Evolutionary conservation across 768 basidiomycete genomes (phyloP).

Genomic region (Erythrobasidium yunnanense): DNA sequence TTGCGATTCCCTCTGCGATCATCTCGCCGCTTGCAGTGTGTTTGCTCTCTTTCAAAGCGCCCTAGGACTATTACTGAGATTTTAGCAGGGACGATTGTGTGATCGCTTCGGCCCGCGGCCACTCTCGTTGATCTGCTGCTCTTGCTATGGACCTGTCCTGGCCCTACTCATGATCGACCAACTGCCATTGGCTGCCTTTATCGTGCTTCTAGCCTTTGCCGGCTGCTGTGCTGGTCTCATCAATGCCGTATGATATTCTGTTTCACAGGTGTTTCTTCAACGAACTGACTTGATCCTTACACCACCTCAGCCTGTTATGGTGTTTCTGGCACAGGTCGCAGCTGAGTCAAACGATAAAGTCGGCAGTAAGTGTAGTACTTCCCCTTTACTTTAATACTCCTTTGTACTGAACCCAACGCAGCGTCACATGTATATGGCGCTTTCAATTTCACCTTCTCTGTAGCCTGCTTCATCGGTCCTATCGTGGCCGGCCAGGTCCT

Average conservation of each 20-base stretch:
- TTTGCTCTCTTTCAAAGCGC: not conserved
- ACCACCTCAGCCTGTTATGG: slow-evolving; percentile 17
- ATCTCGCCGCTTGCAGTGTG: slow-evolving; percentile 1
- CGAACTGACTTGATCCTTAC: not conserved
- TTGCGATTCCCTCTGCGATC: slow-evolving; percentile 6
- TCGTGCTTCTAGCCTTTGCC: not conserved
- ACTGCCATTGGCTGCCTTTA: slow-evolving; percentile 8
- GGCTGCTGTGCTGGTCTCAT: slow-evolving; percentile 18
- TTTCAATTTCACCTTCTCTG: slow-evolving; percentile 21
- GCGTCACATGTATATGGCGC: slow-evolving; percentile 15
- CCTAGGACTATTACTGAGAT: not conserved
- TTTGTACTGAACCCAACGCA: too few relatives aligned
- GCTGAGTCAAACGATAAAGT: not conserved
- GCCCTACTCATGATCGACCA: slow-evolving; percentile 20
- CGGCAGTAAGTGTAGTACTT: not conserved
- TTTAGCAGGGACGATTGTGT: not conserved
- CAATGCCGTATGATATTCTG: not conserved
- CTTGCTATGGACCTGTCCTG: not conserved
- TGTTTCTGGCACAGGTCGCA: slow-evolving; percentile 11
- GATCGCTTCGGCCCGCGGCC: slow-evolving; percentile 10
- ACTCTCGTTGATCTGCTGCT: slow-evolving; percentile 14
- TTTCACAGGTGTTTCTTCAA: not conserved
- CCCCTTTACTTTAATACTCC: too few relatives aligned
- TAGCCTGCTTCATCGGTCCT: slow-evolving; percentile 16
- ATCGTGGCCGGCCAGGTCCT: slow-evolving; percentile 19